Conservation (phyloP, 495 filamentous ascomycete species). For the Penicillium turbatum region DNA sequence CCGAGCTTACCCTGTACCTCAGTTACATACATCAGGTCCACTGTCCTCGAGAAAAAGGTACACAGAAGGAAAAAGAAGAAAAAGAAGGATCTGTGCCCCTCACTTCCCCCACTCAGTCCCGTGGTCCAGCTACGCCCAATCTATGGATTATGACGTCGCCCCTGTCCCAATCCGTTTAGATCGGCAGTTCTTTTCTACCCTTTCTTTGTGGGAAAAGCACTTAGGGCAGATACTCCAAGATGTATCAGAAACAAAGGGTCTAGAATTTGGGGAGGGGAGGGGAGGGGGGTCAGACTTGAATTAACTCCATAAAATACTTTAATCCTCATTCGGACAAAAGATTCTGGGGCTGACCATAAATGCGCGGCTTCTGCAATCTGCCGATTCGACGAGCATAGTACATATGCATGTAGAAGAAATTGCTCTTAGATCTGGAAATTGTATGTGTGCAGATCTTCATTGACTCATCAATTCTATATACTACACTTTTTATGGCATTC, state of each 20-base stretch:
- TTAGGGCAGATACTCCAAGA: background rate
- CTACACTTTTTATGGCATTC: too few species aligned
- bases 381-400: background rate
- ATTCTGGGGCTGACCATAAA: constrained; percentile 1
- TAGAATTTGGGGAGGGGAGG: too few species aligned
- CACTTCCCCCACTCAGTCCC: background rate
- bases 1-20: background rate
- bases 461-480: too few species aligned
- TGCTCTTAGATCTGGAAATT: background rate
- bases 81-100: background rate
- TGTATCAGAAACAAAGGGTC: background rate
- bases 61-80: background rate
- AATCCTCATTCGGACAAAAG: background rate
- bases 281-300: too few species aligned
- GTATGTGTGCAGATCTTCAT: too few species aligned
- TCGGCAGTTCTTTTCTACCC: background rate
- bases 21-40: background rate
- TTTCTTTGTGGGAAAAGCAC: background rate
- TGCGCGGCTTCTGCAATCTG: constrained; percentile 9
- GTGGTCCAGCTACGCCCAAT: background rate
- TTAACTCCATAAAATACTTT: too few species aligned
- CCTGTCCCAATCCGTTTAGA: background rate
- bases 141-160: background rate
- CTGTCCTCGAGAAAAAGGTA: background rate
- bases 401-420: background rate